Percentiles rank a stretch among this genome's conserved stretches.
Evolutionary conservation across 2,329 filamentous ascomycete genomes (phyloP).

Genomic region (Stagonosporopsis chrysanthemi): DNA sequence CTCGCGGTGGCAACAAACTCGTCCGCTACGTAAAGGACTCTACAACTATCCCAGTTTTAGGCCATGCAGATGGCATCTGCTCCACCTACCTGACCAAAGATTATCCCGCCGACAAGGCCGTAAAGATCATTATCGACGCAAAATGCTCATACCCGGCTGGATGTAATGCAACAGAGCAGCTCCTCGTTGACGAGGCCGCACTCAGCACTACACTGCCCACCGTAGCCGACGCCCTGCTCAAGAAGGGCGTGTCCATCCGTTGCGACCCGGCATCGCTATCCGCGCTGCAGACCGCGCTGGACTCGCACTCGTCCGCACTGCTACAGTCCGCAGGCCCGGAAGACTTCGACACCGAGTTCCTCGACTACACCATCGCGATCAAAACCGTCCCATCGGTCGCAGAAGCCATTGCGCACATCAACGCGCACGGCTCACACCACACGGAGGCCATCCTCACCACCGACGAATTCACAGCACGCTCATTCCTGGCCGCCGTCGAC

Average conservation of each 20-base stretch:
- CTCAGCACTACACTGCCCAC: constrained; percentile 71
- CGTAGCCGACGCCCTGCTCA: constrained; percentile 76
- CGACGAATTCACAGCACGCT: constrained; percentile 71
- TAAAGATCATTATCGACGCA: constrained; percentile 82
- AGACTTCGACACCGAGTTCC: constrained; percentile 90
- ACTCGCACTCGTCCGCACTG: constrained; percentile 50
- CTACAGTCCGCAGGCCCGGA: constrained; percentile 71
- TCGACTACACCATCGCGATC: constrained; percentile 83
- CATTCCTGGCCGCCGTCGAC: constrained; percentile 86
- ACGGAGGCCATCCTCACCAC: constrained; percentile 89
- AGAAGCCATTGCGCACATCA: constrained; percentile 86
- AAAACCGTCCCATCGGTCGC: constrained; percentile 73
- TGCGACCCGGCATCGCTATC: constrained; percentile 77
- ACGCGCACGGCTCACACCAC: constrained; percentile 89
- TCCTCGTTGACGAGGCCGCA: constrained; percentile 80
- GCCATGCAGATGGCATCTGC: constrained; percentile 94
- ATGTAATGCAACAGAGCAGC: constrained; percentile 92
- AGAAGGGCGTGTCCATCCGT: constrained; percentile 79
- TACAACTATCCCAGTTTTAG: constrained; percentile 93
- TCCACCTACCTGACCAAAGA: constrained; percentile 82
- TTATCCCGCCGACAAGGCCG: constrained; percentile 75
- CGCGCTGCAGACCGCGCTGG: constrained; percentile 62
- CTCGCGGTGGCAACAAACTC: constrained; percentile 87
- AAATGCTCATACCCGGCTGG: constrained; percentile 95
- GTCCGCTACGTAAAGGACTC: constrained; percentile 88